These are phyloP conservation scores for Setaria italica DNA, from an alignment of 202 grass and related monocot species.

Conservation along the genomic window DNA sequence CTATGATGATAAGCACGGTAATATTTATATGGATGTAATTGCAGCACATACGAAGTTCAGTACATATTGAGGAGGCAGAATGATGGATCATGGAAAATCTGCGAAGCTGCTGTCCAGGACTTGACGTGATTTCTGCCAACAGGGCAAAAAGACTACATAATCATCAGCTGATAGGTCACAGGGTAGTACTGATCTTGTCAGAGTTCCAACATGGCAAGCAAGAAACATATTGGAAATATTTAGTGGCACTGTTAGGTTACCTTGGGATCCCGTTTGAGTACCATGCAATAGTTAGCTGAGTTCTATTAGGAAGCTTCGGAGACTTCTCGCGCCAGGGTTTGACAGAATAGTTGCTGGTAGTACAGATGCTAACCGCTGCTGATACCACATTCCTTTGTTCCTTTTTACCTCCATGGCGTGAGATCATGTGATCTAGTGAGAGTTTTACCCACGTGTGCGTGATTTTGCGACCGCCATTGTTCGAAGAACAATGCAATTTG, in stretches of 20 bases:
- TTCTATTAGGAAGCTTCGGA: not conserved
- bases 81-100: slow-evolving; percentile 87
- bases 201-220: not conserved
- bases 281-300: slow-evolving; percentile 21
- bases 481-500: slow-evolving; percentile 40
- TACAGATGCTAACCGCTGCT: slow-evolving; percentile 55
- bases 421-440: not conserved
- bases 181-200: not conserved
- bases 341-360: slow-evolving; percentile 41
- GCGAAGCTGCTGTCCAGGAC: slow-evolving; percentile 57
- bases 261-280: not conserved
- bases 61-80: slow-evolving; percentile 79
- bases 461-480: slow-evolving; percentile 33
- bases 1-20: not conserved
- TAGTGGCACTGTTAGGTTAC: slow-evolving; percentile 30
- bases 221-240: not conserved
- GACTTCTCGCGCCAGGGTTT: slow-evolving; percentile 6
- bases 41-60: slow-evolving; percentile 77
- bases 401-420: slow-evolving; percentile 6
- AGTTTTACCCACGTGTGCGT: slow-evolving; percentile 37
- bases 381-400: slow-evolving; percentile 35
- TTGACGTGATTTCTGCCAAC: slow-evolving; percentile 53
- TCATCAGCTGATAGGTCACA: slow-evolving; percentile 21
- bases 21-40: slow-evolving; percentile 38
- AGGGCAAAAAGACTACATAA: not conserved